These are phyloP conservation scores for Neofusicoccum umdonicola DNA, from an alignment of 2,329 filamentous ascomycete species.

Conservation along the genomic window DNA sequence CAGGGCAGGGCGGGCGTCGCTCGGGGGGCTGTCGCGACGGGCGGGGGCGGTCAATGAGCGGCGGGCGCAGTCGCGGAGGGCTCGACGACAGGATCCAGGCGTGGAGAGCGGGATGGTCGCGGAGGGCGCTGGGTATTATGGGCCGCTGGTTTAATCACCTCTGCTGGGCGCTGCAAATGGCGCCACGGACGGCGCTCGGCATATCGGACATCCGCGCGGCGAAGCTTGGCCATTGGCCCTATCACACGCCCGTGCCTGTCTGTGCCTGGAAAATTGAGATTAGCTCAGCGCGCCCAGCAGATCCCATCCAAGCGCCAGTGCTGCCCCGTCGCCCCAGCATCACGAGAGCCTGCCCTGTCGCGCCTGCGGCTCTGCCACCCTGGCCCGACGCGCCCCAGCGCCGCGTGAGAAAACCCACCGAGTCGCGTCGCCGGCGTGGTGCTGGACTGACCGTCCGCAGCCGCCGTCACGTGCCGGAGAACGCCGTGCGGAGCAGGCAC, in stretches of 20 bases:
- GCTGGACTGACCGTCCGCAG: neutral
- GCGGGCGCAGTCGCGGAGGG: conserved; percentile 1
- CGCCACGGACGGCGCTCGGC: conserved; percentile 13
- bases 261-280: conserved; percentile 15
- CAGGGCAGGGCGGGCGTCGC: neutral
- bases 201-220: conserved; percentile 1
- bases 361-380: conserved; percentile 1
- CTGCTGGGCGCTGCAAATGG: neutral
- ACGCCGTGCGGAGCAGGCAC: neutral
- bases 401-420: too few relatives aligned
- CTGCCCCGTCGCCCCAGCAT: conserved; percentile 12
- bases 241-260: conserved; percentile 4
- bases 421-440: neutral
- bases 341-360: conserved; percentile 4
- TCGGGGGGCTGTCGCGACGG: neutral
- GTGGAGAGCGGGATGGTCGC: neutral
- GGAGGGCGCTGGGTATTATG: neutral
- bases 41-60: neutral
- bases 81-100: conserved; percentile 1
- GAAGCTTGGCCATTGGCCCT: conserved; percentile 1
- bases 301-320: conserved; percentile 7
- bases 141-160: neutral
- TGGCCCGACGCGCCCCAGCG: too few relatives aligned
- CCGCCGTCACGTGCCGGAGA: neutral
- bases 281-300: conserved; percentile 8